These are phyloP conservation scores for Nitzschia putrida DNA, from an alignment of 108 stramenopile species.

Conservation along the genomic window DNA sequence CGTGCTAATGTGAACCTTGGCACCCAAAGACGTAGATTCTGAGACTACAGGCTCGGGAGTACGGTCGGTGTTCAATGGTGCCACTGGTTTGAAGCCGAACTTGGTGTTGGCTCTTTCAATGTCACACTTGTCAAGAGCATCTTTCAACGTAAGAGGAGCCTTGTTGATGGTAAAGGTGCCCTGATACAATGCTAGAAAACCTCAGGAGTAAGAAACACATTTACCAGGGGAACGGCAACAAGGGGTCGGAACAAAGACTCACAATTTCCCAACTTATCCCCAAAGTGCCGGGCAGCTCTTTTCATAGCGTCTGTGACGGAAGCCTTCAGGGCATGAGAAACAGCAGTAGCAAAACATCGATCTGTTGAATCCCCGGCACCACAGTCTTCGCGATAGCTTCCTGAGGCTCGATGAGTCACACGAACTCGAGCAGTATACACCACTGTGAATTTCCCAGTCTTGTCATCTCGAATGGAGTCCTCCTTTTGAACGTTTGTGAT, in stretches of 20 bases:
- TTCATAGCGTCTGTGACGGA: conserved; percentile 86
- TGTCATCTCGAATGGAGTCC: conserved; percentile 51
- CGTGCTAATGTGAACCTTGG: background rate
- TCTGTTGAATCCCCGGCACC: conserved; percentile 80
- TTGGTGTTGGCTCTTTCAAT: conserved; percentile 67
- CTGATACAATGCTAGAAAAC: conserved; percentile 54
- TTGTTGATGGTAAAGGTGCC: conserved; percentile 64
- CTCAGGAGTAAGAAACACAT: background rate
- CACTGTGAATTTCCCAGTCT: conserved; percentile 44
- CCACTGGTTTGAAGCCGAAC: conserved; percentile 21
- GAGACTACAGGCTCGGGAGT: background rate
- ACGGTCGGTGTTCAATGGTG: background rate
- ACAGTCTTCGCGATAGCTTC: conserved; percentile 77
- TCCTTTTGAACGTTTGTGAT: conserved; percentile 54
- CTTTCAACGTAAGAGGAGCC: conserved; percentile 63
- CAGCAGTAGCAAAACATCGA: conserved; percentile 62
- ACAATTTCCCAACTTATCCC: conserved; percentile 44
- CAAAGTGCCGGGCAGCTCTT: conserved; percentile 83
- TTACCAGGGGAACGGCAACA: too few species aligned
- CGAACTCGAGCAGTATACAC: conserved; percentile 71
- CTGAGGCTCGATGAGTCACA: conserved; percentile 60
- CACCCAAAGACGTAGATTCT: background rate
- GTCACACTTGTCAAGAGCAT: conserved; percentile 70
- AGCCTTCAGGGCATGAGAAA: conserved; percentile 75
- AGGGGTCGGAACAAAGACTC: background rate